These are phyloP conservation scores for Talinum fruticosum DNA, from an alignment of 148 eudicot species.

Conservation along the genomic window DNA sequence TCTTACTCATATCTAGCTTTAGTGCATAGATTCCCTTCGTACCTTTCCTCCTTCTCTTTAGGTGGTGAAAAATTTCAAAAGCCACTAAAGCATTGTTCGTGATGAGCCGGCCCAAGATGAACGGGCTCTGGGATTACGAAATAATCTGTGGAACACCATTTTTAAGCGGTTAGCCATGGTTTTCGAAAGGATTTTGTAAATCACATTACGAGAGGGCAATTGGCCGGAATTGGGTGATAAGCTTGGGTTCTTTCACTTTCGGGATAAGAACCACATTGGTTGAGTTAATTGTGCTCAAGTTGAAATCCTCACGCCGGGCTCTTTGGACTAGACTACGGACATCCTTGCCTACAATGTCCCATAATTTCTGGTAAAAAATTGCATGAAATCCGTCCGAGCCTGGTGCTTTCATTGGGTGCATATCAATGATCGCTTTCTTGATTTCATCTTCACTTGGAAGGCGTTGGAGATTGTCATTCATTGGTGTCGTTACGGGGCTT, in stretches of 20 bases:
- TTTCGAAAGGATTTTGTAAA: background rate
- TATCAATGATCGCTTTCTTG: background rate
- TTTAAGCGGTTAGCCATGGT: background rate
- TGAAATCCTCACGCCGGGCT: no score
- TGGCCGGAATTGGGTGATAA: background rate
- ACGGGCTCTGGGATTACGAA: background rate
- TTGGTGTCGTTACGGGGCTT: no score
- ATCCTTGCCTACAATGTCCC: background rate
- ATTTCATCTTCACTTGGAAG: no score
- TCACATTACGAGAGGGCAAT: background rate
- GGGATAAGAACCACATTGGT: background rate
- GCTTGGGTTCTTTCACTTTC: background rate
- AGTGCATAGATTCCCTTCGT: background rate
- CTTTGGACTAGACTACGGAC: background rate
- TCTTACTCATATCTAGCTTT: background rate
- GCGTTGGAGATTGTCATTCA: no score
- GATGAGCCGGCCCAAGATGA: background rate
- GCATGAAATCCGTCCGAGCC: background rate
- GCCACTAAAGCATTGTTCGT: background rate
- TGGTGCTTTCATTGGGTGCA: background rate
- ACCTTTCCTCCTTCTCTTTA: background rate
- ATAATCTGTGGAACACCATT: background rate
- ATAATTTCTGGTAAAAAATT: background rate
- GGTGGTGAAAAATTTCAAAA: background rate
- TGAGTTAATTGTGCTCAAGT: no score